Evolutionary conservation across 2,329 filamentous ascomycete genomes (phyloP).

Genomic region (Pleoardoris graminearum): DNA sequence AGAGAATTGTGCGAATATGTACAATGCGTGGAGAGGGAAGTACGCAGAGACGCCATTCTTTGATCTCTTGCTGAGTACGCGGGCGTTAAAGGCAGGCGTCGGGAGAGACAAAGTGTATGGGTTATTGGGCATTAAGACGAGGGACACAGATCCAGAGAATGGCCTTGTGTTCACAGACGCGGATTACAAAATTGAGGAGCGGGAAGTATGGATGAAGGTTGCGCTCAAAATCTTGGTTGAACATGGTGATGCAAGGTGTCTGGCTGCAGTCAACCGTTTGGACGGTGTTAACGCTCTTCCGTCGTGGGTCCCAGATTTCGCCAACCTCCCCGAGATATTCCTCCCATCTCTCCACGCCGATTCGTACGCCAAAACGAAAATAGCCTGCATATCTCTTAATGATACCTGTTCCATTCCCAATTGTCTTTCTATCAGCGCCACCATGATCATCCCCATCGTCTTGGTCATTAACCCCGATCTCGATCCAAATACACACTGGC

Average conservation of each 20-base stretch:
- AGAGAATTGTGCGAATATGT: constrained; percentile 5
- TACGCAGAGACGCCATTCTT: neutral
- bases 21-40: neutral
- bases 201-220: neutral
- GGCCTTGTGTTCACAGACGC: neutral
- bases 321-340: neutral
- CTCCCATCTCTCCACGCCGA: neutral
- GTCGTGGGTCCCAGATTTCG: constrained; percentile 4
- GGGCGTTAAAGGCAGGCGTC: neutral
- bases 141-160: constrained; percentile 1
- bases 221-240: neutral
- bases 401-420: neutral
- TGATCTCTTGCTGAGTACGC: constrained; percentile 2
- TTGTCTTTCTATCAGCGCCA: neutral
- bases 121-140: constrained; percentile 1
- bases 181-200: neutral
- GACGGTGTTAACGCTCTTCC: neutral
- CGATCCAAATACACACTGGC: neutral
- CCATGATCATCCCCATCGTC: neutral
- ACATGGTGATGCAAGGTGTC: constrained; percentile 1
- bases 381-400: neutral
- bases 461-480: neutral
- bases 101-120: constrained; percentile 3
- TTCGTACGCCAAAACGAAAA: neutral
- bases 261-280: neutral